phyloP scores from a whole-genome alignment of 106 monocot species.

The Phalaenopsis aphrodite region DNA sequence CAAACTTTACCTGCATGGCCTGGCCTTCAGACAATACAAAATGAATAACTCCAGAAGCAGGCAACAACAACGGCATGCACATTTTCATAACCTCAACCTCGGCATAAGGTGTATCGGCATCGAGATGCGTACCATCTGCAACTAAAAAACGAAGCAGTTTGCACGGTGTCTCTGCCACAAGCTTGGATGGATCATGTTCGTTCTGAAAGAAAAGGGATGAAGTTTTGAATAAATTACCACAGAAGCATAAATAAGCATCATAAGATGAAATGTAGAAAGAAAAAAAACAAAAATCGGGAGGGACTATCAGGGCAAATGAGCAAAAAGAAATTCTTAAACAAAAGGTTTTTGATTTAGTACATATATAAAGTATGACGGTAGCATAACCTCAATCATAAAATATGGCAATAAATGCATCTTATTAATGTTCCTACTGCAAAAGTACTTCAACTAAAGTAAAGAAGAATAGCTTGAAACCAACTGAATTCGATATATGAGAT shows the following conservation, averaged over 20 bases:
- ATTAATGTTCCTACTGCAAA: slow-evolving; percentile 1
- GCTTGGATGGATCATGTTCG: slow-evolving; percentile 97
- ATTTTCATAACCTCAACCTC: slow-evolving; percentile 99
- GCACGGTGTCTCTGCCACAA: slow-evolving; percentile 97
- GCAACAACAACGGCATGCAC: slow-evolving; percentile 98
- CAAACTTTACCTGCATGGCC: slow-evolving; percentile 70
- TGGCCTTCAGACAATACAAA: slow-evolving; percentile 88
- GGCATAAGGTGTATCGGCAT: slow-evolving; percentile 81
- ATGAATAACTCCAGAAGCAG: slow-evolving; percentile 94
- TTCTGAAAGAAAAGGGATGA: slow-evolving; percentile 46
- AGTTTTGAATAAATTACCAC: slow-evolving; percentile 3
- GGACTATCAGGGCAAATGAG: not conserved
- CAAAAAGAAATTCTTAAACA: not conserved
- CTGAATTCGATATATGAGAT: no score
- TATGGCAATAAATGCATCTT: not conserved
- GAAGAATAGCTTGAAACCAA: not conserved
- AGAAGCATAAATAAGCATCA: not conserved
- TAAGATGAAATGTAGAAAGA: not conserved
- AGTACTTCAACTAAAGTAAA: not conserved
- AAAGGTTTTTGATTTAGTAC: not conserved
- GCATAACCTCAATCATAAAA: not conserved
- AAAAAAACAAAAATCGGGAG: not conserved
- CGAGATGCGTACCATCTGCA: slow-evolving; percentile 82
- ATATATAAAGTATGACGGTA: not conserved
- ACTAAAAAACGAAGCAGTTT: slow-evolving; percentile 90